These are phyloP conservation scores for Epithele typhae DNA, from an alignment of 768 basidiomycete species.

Conservation along the genomic window DNA sequence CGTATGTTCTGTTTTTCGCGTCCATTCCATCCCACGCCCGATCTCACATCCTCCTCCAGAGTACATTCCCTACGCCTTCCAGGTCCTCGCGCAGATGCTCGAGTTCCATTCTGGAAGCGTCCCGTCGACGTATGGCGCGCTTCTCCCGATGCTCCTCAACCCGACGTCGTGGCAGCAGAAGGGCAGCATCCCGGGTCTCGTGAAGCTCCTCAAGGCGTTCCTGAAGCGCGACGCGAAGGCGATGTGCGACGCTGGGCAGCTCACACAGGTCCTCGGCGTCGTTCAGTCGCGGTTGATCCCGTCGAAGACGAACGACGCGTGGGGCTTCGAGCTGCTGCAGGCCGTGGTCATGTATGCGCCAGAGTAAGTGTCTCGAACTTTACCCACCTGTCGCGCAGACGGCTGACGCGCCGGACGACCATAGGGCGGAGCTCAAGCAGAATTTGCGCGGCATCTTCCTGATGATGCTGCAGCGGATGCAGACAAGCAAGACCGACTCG, in stretches of 20 bases:
- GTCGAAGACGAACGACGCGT: constrained; percentile 81
- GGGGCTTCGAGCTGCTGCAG: constrained; percentile 88
- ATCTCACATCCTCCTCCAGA: constrained; percentile 45
- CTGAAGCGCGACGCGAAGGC: constrained; percentile 62
- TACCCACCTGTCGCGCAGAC: background rate
- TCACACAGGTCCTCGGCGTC: constrained; percentile 78
- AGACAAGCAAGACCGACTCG: constrained; percentile 84
- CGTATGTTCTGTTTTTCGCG: constrained; percentile 44
- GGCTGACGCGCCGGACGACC: background rate
- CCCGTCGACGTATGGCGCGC: constrained; percentile 70
- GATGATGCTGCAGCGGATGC: constrained; percentile 80
- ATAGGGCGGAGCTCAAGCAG: constrained; percentile 58
- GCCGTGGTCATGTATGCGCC: constrained; percentile 69
- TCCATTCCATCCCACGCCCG: background rate
- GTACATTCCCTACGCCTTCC: constrained; percentile 97
- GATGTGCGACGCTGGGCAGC: constrained; percentile 68
- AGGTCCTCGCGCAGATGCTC: constrained; percentile 94
- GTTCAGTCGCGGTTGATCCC: constrained; percentile 88
- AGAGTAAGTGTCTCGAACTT: constrained; percentile 47
- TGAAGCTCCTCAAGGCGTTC: constrained; percentile 83
- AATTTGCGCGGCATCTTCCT: constrained; percentile 75
- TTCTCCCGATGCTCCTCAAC: constrained; percentile 80
- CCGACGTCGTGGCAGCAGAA: constrained; percentile 90
- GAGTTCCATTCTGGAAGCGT: constrained; percentile 66
- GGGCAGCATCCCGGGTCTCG: constrained; percentile 91